Percentiles rank a stretch among this genome's conserved stretches.
These are phyloP conservation scores for Aspergillus uvarum DNA, from an alignment of 2,329 filamentous ascomycete genomes.

Conservation along the genomic window DNA sequence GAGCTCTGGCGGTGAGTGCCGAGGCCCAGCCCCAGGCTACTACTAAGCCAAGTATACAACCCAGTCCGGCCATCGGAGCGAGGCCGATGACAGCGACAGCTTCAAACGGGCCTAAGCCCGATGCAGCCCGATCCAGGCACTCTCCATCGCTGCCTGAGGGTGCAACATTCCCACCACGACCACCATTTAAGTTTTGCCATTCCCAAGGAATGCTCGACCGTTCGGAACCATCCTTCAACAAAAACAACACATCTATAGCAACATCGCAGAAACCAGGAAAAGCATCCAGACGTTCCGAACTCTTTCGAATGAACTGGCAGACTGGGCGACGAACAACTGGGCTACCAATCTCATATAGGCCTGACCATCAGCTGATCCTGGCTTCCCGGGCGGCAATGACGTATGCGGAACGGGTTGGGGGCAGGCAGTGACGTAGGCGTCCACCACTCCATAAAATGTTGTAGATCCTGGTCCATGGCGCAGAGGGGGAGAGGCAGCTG, in stretches of 20 bases:
- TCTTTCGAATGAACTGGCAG: neutral
- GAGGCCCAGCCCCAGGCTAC: too few relatives aligned
- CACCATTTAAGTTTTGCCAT: neutral
- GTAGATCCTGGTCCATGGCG: neutral
- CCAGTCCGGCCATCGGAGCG: neutral
- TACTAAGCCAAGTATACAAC: neutral
- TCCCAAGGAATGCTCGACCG: neutral
- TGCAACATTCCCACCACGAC: neutral
- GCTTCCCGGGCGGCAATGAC: neutral
- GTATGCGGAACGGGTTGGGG: neutral
- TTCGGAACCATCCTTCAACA: neutral
- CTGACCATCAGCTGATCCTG: neutral
- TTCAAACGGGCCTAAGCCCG: neutral
- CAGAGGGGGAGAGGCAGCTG: neutral
- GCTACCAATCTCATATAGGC: neutral
- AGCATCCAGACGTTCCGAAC: neutral
- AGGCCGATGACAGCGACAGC: neutral
- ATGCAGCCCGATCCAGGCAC: neutral
- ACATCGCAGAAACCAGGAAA: neutral
- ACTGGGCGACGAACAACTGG: too few relatives aligned
- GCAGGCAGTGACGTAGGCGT: neutral
- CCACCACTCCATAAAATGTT: neutral
- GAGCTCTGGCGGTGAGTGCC: too few relatives aligned
- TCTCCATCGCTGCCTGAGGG: neutral
- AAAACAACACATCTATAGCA: neutral